phyloP scores from a whole-genome alignment of 1,284 basidiomycete genomes.

The Filobasidium uniguttulatum region DNA sequence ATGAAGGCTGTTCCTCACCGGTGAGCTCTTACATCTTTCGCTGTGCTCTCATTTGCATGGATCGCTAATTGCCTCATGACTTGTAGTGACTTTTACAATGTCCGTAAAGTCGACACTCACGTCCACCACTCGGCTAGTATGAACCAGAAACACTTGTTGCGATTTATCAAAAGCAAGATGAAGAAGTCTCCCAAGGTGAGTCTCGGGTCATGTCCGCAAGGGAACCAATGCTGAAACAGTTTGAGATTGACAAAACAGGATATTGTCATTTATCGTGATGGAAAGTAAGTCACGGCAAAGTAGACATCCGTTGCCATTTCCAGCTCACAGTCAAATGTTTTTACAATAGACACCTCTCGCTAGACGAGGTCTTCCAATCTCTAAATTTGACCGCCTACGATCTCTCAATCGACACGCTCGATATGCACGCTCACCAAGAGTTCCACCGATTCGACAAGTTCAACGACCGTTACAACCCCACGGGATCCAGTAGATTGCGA shows the following conservation, averaged over 20 bases:
- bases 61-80: neutral
- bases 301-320: neutral
- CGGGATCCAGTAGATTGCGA: constrained; percentile 77
- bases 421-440: constrained; percentile 95
- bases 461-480: constrained; percentile 45
- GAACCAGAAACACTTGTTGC: constrained; percentile 99
- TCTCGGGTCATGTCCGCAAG: neutral
- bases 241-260: constrained; percentile 46
- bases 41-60: neutral
- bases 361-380: constrained; percentile 88
- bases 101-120: constrained; percentile 96
- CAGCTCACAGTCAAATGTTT: neutral
- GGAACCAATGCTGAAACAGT: neutral
- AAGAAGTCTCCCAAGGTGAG: constrained; percentile 42
- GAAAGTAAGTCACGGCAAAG: constrained; percentile 44
- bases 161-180: constrained; percentile 93
- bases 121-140: constrained; percentile 97
- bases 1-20: constrained; percentile 82
- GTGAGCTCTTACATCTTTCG: constrained; percentile 30
- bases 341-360: constrained; percentile 45
- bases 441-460: constrained; percentile 97
- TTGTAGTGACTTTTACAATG: constrained; percentile 92
- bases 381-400: constrained; percentile 94
- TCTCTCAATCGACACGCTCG: constrained; percentile 93
- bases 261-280: constrained; percentile 89